Percentiles rank a stretch among this genome's conserved stretches.
Conservation (phyloP, 1,139 yeast species). For the Torulaspora globosa region DNA sequence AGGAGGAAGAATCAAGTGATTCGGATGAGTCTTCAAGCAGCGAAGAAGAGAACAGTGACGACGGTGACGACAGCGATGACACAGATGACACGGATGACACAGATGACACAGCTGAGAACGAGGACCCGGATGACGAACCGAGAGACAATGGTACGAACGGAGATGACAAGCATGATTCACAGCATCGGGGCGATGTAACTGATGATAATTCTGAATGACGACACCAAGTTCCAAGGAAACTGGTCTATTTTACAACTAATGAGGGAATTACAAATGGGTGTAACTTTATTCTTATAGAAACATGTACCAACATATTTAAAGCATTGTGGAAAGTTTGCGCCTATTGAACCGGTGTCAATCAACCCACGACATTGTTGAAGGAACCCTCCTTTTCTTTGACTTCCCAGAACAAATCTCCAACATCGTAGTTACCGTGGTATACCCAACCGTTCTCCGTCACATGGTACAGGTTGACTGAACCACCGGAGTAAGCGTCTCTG, state of each 20-base stretch:
- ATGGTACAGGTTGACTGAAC: slow-evolving; percentile 88
- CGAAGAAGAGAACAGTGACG: slow-evolving; percentile 20
- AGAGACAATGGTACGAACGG: slow-evolving; percentile 4
- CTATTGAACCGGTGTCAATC: slow-evolving; percentile 14
- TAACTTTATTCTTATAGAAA: slow-evolving; percentile 13
- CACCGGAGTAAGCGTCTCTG: slow-evolving; percentile 98
- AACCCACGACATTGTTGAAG: slow-evolving; percentile 80
- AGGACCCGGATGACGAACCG: slow-evolving; percentile 10
- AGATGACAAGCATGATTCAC: slow-evolving; percentile 9
- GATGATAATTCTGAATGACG: slow-evolving; percentile 2
- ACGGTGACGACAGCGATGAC: slow-evolving; percentile 2
- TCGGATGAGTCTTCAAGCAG: slow-evolving; percentile 20
- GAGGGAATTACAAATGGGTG: slow-evolving; percentile 8
- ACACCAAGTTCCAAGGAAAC: slow-evolving; percentile 1
- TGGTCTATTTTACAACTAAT: neutral
- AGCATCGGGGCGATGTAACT: neutral
- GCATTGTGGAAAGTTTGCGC: slow-evolving; percentile 7
- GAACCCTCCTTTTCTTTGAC: slow-evolving; percentile 84
- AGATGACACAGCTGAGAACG: slow-evolving; percentile 12
- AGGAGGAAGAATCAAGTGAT: slow-evolving; percentile 20
- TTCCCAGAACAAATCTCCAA: slow-evolving; percentile 89
- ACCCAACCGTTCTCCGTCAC: slow-evolving; percentile 93
- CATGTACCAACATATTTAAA: slow-evolving; percentile 7
- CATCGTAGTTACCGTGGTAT: slow-evolving; percentile 92
- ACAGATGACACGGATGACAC: slow-evolving; percentile 6